phyloP scores from a whole-genome alignment of 2,329 filamentous ascomycete genomes.

The Pseudogymnoascus destructans region DNA sequence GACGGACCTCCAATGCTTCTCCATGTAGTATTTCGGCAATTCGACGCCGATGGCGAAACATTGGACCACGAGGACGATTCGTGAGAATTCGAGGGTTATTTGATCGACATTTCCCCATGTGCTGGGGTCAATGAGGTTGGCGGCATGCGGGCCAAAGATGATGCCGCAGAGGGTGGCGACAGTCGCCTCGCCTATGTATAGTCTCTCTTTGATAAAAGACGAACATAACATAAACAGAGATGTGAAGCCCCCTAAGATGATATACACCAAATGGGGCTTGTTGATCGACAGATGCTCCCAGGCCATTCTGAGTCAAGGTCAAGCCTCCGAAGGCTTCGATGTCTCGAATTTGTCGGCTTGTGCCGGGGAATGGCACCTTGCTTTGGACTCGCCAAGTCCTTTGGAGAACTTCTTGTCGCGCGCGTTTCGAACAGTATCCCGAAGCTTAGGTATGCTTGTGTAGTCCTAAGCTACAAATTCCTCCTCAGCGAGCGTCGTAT shows the following conservation, averaged over 20 bases:
- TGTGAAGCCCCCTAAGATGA: constrained; percentile 95
- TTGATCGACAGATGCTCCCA: constrained; percentile 78
- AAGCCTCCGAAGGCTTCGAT: not conserved
- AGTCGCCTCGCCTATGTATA: constrained; percentile 97
- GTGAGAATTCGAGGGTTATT: constrained; percentile 78
- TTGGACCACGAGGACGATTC: constrained; percentile 81
- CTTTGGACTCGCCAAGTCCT: not conserved
- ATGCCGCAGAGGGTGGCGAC: constrained; percentile 80
- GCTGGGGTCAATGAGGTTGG: constrained; percentile 62
- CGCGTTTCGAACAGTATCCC: not conserved
- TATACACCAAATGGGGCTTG: constrained; percentile 93
- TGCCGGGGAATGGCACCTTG: constrained; percentile 4
- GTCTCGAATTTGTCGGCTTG: constrained; percentile 3
- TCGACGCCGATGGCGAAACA: constrained; percentile 88
- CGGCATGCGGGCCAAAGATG: constrained; percentile 77
- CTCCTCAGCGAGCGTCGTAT: constrained; percentile 1
- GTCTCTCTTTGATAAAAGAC: constrained; percentile 91
- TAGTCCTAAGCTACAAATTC: not conserved
- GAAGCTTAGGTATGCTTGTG: constrained; percentile 1
- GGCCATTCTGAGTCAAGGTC: constrained; percentile 42
- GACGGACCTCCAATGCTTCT: constrained; percentile 91
- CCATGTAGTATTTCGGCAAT: constrained; percentile 91
- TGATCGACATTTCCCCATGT: constrained; percentile 76
- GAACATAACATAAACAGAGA: constrained; percentile 97
- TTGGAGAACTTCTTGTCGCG: not conserved